These are phyloP conservation scores for Terana coerulea DNA, from an alignment of 768 basidiomycete genomes.

Conservation along the genomic window DNA sequence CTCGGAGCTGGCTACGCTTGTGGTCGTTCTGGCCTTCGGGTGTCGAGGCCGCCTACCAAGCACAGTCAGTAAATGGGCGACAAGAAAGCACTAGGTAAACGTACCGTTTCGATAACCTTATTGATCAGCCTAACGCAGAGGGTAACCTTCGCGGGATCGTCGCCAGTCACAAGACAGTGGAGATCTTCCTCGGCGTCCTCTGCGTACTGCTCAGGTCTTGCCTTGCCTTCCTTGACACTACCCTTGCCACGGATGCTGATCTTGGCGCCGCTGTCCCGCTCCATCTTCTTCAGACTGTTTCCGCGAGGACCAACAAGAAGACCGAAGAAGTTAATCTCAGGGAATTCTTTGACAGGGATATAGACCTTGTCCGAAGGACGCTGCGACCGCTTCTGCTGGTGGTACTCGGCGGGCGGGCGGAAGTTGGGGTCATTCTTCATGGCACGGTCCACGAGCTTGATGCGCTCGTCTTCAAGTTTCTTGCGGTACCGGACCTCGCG, in stretches of 20 bases:
- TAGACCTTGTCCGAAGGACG: conserved; percentile 98
- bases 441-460: conserved; percentile 89
- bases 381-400: conserved; percentile 89
- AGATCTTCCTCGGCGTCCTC: conserved; percentile 99
- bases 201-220: conserved; percentile 88
- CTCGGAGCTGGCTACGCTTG: conserved; percentile 97
- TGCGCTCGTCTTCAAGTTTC: conserved; percentile 90
- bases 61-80: conserved; percentile 6
- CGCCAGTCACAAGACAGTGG: conserved; percentile 94
- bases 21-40: conserved; percentile 99
- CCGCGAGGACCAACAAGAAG: conserved; percentile 97
- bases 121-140: conserved; percentile 95
- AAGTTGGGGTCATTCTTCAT: conserved; percentile 99
- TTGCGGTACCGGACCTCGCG: conserved; percentile 98
- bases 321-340: conserved; percentile 99
- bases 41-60: conserved; percentile 86
- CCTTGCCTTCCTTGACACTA: conserved; percentile 98
- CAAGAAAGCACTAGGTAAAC: conserved; percentile 24
- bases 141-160: conserved; percentile 87
- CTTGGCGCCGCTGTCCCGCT: conserved; percentile 95
- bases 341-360: conserved; percentile 99
- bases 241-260: conserved; percentile 98
- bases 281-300: conserved; percentile 99
- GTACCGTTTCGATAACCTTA: conserved; percentile 94
- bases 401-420: conserved; percentile 95